Conservation (phyloP, 2,329 filamentous ascomycete species). For the Fusarium buxicola region DNA sequence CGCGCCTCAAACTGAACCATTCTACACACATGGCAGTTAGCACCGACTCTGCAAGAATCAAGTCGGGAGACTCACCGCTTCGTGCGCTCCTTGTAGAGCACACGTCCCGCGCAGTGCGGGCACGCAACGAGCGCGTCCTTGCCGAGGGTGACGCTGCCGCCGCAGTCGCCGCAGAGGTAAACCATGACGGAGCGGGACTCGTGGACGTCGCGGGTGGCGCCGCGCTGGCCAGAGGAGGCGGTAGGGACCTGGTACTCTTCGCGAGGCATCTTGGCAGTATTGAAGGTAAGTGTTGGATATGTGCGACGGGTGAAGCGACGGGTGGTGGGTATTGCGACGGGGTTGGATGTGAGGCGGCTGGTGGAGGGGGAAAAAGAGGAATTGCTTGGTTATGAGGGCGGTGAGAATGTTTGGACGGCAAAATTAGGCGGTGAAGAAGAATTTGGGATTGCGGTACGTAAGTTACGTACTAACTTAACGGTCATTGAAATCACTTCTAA, state of each 20-base stretch:
- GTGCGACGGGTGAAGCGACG: not conserved
- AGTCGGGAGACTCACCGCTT: conserved; percentile 77
- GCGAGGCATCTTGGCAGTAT: conserved; percentile 67
- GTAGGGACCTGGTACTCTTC: conserved; percentile 83
- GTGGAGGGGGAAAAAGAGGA: conserved; percentile 32
- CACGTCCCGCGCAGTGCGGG: conserved; percentile 83
- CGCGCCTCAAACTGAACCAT: conserved; percentile 99
- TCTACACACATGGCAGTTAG: conserved; percentile 58
- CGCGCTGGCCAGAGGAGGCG: conserved; percentile 57
- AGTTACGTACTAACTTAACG: too few relatives aligned
- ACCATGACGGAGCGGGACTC: conserved; percentile 53
- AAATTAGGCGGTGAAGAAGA: conserved; percentile 41
- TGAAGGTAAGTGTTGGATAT: not conserved
- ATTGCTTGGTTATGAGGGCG: conserved; percentile 41
- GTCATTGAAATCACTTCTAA: too few relatives aligned
- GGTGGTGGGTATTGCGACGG: conserved; percentile 1
- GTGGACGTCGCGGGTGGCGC: conserved; percentile 55
- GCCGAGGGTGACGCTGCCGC: conserved; percentile 54
- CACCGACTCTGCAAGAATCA: not conserved
- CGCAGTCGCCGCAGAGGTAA: conserved; percentile 60
- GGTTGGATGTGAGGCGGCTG: conserved; percentile 8
- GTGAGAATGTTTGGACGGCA: conserved; percentile 44
- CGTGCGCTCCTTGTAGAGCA: conserved; percentile 97
- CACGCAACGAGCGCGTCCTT: conserved; percentile 63
- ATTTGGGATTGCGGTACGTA: conserved; percentile 14